These are phyloP conservation scores for Tylopilus vinaceipallidus DNA, from an alignment of 768 basidiomycete genomes.

Conservation along the genomic window DNA sequence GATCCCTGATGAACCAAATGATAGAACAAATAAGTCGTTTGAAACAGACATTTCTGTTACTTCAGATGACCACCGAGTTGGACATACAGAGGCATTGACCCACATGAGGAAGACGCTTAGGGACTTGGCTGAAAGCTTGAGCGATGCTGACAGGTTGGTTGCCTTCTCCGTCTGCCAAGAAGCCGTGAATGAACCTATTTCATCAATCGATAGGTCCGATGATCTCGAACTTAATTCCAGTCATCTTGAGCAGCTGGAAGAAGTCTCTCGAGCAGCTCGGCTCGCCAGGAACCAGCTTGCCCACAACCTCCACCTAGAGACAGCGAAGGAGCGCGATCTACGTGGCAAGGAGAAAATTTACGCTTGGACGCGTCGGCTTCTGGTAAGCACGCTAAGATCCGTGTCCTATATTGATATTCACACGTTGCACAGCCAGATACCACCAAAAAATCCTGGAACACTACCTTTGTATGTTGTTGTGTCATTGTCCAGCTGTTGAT, in stretches of 20 bases:
- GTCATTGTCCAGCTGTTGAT: slow-evolving; percentile 47
- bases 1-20: slow-evolving; percentile 33
- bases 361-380: slow-evolving; percentile 36
- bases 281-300: slow-evolving; percentile 46
- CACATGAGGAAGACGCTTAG: slow-evolving; percentile 58
- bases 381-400: slow-evolving; percentile 34
- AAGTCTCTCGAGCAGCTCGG: slow-evolving; percentile 52
- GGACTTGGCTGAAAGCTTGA: slow-evolving; percentile 54
- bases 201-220: slow-evolving; percentile 36
- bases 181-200: slow-evolving; percentile 3
- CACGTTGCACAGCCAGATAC: slow-evolving; percentile 18
- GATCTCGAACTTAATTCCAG: slow-evolving; percentile 38
- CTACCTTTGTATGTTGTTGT: slow-evolving; percentile 34
- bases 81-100: slow-evolving; percentile 51
- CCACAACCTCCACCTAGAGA: slow-evolving; percentile 41
- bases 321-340: slow-evolving; percentile 35
- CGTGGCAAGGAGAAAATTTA: slow-evolving; percentile 33
- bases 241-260: slow-evolving; percentile 50
- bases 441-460: slow-evolving; percentile 22
- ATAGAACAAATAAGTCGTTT: slow-evolving; percentile 15
- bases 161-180: slow-evolving; percentile 3
- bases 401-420: slow-evolving; percentile 4
- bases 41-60: slow-evolving; percentile 21
- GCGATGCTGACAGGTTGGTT: slow-evolving; percentile 55
- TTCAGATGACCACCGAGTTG: slow-evolving; percentile 24